Evolutionary conservation across 1,139 yeast species (phyloP).

Genomic region (Yamadazyma dendronema): DNA sequence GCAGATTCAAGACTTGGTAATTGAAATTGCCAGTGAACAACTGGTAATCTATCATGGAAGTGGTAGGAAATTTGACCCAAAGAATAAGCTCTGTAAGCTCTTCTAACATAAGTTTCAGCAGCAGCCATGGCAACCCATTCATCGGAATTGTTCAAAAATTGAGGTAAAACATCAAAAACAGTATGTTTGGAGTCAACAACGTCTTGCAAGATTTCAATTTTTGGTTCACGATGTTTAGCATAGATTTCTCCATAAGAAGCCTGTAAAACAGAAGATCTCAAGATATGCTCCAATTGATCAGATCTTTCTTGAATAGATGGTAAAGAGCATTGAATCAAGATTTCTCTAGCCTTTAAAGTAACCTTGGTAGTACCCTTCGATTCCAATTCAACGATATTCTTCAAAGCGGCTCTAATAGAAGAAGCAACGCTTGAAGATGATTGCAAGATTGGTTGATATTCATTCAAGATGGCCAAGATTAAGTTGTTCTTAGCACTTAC

Average conservation of each 20-base stretch:
- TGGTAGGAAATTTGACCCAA: slow-evolving; percentile 73
- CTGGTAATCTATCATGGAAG: slow-evolving; percentile 59
- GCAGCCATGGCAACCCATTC: slow-evolving; percentile 94
- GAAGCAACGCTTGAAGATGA: slow-evolving; percentile 66
- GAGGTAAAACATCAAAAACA: slow-evolving; percentile 92
- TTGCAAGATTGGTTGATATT: slow-evolving; percentile 75
- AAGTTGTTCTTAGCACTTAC: slow-evolving; percentile 92
- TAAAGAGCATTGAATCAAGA: slow-evolving; percentile 90
- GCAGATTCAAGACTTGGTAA: slow-evolving; percentile 71
- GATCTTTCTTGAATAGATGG: slow-evolving; percentile 96
- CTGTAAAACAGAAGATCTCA: slow-evolving; percentile 87
- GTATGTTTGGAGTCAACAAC: slow-evolving; percentile 95
- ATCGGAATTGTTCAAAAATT: slow-evolving; percentile 80
- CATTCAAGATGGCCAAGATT: slow-evolving; percentile 77
- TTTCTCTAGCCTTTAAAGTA: slow-evolving; percentile 94
- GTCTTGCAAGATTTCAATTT: slow-evolving; percentile 75
- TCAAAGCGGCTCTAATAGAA: slow-evolving; percentile 68
- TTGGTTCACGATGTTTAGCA: slow-evolving; percentile 79
- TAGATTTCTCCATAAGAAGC: slow-evolving; percentile 82
- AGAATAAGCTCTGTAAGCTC: slow-evolving; percentile 95
- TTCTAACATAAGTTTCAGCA: slow-evolving; percentile 91
- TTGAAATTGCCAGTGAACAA: slow-evolving; percentile 88
- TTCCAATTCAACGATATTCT: slow-evolving; percentile 81
- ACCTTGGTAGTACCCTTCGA: slow-evolving; percentile 90
- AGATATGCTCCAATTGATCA: slow-evolving; percentile 93